Conservation (phyloP, 2,329 filamentous ascomycete genomes). For the Onygenales sp. region DNA sequence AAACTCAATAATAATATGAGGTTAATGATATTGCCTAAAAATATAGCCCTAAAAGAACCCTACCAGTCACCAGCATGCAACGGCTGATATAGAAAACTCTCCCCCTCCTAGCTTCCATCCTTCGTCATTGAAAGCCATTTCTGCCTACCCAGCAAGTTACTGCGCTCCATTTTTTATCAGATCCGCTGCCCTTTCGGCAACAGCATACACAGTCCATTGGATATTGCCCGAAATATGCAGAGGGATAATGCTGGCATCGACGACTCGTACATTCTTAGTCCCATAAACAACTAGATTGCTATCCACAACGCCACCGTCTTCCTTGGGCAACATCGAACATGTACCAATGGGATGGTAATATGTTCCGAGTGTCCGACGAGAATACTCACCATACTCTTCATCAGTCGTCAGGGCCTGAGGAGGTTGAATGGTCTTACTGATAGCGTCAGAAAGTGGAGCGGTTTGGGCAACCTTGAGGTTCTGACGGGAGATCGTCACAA, state of each 20-base stretch:
- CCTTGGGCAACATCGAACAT: conserved; percentile 23
- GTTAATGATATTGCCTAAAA: too few relatives aligned
- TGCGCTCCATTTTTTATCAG: conserved; percentile 18
- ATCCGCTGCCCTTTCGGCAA: conserved; percentile 23
- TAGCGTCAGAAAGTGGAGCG: not conserved
- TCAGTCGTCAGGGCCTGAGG: not conserved
- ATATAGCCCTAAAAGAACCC: too few relatives aligned
- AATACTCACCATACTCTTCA: not conserved
- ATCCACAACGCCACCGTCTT: conserved; percentile 25
- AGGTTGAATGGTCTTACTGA: not conserved
- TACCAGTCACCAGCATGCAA: too few relatives aligned
- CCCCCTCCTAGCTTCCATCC: too few relatives aligned
- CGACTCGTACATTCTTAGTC: conserved; percentile 23
- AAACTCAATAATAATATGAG: too few relatives aligned
- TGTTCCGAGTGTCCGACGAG: conserved; percentile 14
- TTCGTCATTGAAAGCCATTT: too few relatives aligned
- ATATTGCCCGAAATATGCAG: conserved; percentile 21
- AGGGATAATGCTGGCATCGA: conserved; percentile 23
- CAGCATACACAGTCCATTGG: conserved; percentile 19
- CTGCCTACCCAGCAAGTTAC: too few relatives aligned
- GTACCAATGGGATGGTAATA: conserved; percentile 24
- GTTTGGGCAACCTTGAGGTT: conserved; percentile 15
- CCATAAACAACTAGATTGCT: conserved; percentile 23
- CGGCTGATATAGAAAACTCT: too few relatives aligned
- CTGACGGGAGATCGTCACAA: conserved; percentile 16